A percentile compares a stretch with the other conserved stretches of the same genome.
Evolutionary conservation across 2,329 filamentous ascomycete genomes (phyloP).

Genomic region (Madurella fahalii): DNA sequence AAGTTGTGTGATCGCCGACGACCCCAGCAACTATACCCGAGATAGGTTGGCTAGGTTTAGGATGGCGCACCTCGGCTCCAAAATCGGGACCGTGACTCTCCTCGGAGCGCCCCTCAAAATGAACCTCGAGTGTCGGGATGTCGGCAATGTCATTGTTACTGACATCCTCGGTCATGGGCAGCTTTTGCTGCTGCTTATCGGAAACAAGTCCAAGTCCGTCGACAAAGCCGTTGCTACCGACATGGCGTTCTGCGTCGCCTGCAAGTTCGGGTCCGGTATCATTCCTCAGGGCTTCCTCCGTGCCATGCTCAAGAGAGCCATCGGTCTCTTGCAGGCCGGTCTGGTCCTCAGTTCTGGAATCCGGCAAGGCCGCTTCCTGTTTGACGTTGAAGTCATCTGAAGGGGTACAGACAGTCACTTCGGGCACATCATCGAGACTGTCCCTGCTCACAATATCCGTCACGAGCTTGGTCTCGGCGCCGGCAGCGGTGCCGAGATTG

Average conservation of each 20-base stretch:
- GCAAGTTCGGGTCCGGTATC: neutral
- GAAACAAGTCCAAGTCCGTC: neutral
- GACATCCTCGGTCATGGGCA: neutral
- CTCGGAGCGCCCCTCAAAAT: neutral
- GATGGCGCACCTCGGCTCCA: neutral
- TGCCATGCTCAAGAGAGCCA: neutral
- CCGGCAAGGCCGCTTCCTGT: neutral
- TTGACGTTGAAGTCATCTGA: neutral
- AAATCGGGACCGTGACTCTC: neutral
- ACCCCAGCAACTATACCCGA: neutral
- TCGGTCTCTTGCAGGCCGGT: neutral
- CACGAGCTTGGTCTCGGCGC: conserved; percentile 5
- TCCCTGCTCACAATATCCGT: neutral
- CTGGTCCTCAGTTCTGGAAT: neutral
- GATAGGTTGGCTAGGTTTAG: neutral
- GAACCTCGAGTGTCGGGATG: neutral
- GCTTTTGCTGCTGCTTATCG: neutral
- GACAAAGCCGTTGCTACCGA: neutral
- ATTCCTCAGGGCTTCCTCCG: neutral
- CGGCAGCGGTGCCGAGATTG: conserved; percentile 11
- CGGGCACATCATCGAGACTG: neutral
- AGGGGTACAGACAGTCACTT: too few species aligned
- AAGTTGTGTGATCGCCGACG: neutral
- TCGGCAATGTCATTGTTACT: neutral
- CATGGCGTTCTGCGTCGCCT: neutral